These are phyloP conservation scores for Paecilomyces dactylethromorphus DNA, from an alignment of 2,329 filamentous ascomycete genomes.

Conservation along the genomic window DNA sequence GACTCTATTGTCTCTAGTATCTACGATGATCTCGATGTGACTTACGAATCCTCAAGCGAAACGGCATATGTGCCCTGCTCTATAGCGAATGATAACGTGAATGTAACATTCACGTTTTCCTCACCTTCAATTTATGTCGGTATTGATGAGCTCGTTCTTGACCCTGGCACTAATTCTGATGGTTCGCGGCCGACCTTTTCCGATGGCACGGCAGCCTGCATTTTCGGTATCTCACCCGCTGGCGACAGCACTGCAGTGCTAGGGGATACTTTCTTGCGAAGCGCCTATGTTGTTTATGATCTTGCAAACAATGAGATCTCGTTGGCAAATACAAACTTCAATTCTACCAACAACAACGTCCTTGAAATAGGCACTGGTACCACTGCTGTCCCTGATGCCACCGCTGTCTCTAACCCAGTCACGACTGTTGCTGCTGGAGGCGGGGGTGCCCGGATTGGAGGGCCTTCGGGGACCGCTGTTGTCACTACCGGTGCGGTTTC, in stretches of 20 bases:
- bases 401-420: constrained; percentile 43
- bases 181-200: constrained; percentile 35
- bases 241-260: constrained; percentile 53
- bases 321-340: constrained; percentile 61
- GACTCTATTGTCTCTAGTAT: constrained; percentile 37
- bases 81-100: constrained; percentile 41
- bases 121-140: constrained; percentile 48
- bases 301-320: constrained; percentile 65
- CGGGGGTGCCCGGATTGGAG: constrained; percentile 38
- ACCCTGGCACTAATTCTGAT: constrained; percentile 27
- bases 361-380: constrained; percentile 46
- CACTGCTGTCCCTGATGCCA: constrained; percentile 45
- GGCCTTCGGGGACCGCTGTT: constrained; percentile 11
- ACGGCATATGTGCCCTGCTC: constrained; percentile 49
- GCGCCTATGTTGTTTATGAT: constrained; percentile 71
- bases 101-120: constrained; percentile 53
- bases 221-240: constrained; percentile 61
- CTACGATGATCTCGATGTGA: constrained; percentile 53
- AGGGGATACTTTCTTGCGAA: constrained; percentile 68
- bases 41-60: constrained; percentile 51
- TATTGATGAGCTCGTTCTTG: constrained; percentile 51
- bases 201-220: constrained; percentile 52
- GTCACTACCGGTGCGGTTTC: constrained; percentile 10
- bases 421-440: constrained; percentile 37
- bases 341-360: constrained; percentile 44